A percentile compares a stretch with the other conserved stretches of the same genome.
Evolutionary conservation across 2,329 filamentous ascomycete species (phyloP).

Genomic region (Aspergillus floridensis): DNA sequence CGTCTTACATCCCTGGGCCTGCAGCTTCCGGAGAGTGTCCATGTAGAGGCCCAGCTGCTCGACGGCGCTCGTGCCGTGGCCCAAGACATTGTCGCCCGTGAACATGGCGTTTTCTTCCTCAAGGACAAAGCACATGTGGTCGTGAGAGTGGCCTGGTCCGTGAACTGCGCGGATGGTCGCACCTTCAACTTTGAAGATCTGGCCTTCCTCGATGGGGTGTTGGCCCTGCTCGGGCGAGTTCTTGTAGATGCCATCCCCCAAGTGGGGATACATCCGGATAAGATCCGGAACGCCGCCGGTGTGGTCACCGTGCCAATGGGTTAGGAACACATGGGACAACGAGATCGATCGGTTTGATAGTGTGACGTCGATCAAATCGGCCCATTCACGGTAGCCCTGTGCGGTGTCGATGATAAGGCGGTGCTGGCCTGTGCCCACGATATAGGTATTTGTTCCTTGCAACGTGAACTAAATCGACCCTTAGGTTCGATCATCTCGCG

Average conservation of each 20-base stretch:
- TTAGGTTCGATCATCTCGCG: background rate
- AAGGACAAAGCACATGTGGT: slow-evolving; percentile 73
- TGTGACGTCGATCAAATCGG: slow-evolving; percentile 31
- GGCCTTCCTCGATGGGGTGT: slow-evolving; percentile 36
- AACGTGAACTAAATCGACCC: slow-evolving; percentile 29
- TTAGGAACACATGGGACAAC: slow-evolving; percentile 45
- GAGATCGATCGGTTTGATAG: slow-evolving; percentile 29
- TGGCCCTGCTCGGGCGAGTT: slow-evolving; percentile 32
- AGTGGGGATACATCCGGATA: slow-evolving; percentile 28
- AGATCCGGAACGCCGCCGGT: slow-evolving; percentile 44
- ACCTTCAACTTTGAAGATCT: slow-evolving; percentile 40
- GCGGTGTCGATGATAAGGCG: slow-evolving; percentile 41
- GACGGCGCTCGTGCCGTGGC: slow-evolving; percentile 49
- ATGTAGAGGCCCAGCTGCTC: slow-evolving; percentile 43
- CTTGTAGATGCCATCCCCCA: slow-evolving; percentile 37
- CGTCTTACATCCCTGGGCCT: slow-evolving; percentile 30
- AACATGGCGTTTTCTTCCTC: slow-evolving; percentile 73
- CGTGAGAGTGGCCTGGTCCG: slow-evolving; percentile 67
- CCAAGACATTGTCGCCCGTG: slow-evolving; percentile 76
- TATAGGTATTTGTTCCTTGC: slow-evolving; percentile 44
- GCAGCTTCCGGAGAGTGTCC: slow-evolving; percentile 35
- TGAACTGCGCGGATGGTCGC: slow-evolving; percentile 44
- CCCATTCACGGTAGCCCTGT: slow-evolving; percentile 35
- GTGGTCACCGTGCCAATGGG: slow-evolving; percentile 49
- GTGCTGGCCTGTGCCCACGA: slow-evolving; percentile 37